Base-by-base conservation (phyloP, 345 rosid genomes). In the Cochlearia excelsa region DNA sequence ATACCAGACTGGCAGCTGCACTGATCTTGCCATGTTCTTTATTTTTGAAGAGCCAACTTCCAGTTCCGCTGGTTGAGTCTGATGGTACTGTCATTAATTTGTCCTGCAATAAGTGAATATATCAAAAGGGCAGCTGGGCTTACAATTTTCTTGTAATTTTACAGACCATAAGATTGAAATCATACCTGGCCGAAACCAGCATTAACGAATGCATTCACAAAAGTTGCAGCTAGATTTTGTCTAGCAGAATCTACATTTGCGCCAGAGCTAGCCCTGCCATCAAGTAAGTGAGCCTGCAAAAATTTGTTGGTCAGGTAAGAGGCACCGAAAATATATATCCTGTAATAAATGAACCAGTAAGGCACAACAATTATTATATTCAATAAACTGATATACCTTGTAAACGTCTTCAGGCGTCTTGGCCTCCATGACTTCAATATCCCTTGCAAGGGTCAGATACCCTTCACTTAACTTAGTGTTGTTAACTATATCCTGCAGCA, bases 391-490 rank as follows among this genome's bases (percentile, higher is more conserved):
- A 46, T 51, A 6, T 65, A 94, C 99, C 96, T 94, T 94, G 63
- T 90, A 94, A 65, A 94, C 84, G 51, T 94, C 95, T 75, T 94
- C 97, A 59, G 95, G 99, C 39, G 95, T 85, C 73, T 90, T 94
- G 53, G 97, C 84, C 78, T 94, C 99, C 97, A 94, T 85, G 69
- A 94, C 99, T 80, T 94, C 97, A 28, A 94, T 84, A 81, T 94
- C 99, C 58, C 93, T 93, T 66, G 97, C 96, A 75, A 94, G 97
- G n/a, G 95, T 78, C 42, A 94, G 83, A 77, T 87, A 94, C 59
- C 97, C 92, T 77, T 90, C 99, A 68, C 93, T 85, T 58, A 94
- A 68, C 75, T 79, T 85, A 38, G 66, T 35, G 71, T 87, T 94
- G 73, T 90, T 94, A 61, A 94, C 79, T 26, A 94, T 90, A 45